These are phyloP conservation scores for Erodium maritimum DNA, from an alignment of 345 rosid species.

Conservation along the genomic window DNA sequence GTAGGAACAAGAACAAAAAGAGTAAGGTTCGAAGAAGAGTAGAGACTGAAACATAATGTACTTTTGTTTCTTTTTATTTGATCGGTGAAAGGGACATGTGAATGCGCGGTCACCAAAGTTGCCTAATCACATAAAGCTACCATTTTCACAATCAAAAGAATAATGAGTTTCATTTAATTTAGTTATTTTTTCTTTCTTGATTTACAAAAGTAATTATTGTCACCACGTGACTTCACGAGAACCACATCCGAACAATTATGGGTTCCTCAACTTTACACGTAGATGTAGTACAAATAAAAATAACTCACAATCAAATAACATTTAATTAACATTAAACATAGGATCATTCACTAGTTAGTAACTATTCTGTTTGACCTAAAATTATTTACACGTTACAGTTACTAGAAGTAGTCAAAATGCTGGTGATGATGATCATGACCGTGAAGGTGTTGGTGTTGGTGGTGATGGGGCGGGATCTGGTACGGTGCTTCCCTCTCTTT, in stretches of 20 bases:
- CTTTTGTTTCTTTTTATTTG: conserved; percentile 8
- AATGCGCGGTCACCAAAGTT: conserved; percentile 19
- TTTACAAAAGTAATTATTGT: conserved; percentile 40
- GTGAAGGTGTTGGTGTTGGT: background rate
- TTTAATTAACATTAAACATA: too few species aligned
- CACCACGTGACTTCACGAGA: conserved; percentile 46
- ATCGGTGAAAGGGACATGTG: conserved; percentile 36
- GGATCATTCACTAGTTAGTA: too few species aligned
- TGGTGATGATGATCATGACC: conserved; percentile 5
- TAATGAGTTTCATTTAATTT: conserved; percentile 3
- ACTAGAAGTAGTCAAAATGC: conserved; percentile 76
- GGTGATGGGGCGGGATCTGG: conserved; percentile 29
- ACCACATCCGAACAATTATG: conserved; percentile 37
- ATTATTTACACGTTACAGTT: background rate
- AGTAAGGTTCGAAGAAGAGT: background rate
- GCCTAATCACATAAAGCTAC: conserved; percentile 8
- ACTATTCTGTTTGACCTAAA: too few species aligned
- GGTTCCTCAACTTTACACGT: conserved; percentile 11
- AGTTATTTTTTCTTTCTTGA: conserved; percentile 26
- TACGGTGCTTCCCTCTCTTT: conserved; percentile 66
- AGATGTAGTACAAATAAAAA: too few species aligned
- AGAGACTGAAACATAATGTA: conserved; percentile 6
- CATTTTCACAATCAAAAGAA: conserved; percentile 1
- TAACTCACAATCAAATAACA: too few species aligned
- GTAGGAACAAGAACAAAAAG: background rate